Percentiles rank a stretch among this genome's conserved stretches.
Evolutionary conservation across 225 moss, liverwort and hornwort genomes (phyloP).

Genomic region (Sphagnum contortum): DNA sequence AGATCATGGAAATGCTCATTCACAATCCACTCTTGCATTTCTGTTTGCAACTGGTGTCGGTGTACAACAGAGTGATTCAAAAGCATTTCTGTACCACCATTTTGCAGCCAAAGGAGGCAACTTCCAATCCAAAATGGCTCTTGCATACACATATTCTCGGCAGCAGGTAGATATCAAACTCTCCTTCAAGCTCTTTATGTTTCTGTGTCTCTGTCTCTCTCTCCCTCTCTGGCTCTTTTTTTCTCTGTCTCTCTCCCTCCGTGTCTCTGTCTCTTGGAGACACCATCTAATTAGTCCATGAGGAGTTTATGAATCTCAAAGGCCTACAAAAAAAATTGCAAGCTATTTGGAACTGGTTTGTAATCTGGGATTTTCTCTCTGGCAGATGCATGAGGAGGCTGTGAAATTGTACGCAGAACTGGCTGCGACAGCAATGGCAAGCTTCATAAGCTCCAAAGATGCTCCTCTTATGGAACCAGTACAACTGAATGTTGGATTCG

Average conservation of each 20-base stretch:
- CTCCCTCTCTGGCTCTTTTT: too few relatives aligned
- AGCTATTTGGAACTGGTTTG: too few relatives aligned
- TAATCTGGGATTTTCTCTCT: conserved; percentile 4
- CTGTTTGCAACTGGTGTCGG: conserved; percentile 39
- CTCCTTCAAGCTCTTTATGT: too few relatives aligned
- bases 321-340: too few relatives aligned
- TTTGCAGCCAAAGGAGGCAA: conserved; percentile 57
- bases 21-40: conserved; percentile 61
- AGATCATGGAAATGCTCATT: conserved; percentile 41
- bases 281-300: too few relatives aligned
- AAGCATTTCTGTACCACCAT: conserved; percentile 50
- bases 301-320: too few relatives aligned
- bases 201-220: too few relatives aligned
- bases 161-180: conserved; percentile 28
- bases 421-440: conserved; percentile 53
- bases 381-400: conserved; percentile 61
- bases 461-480: conserved; percentile 55
- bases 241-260: too few relatives aligned
- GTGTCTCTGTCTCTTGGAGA: too few relatives aligned
- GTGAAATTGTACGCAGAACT: conserved; percentile 54
- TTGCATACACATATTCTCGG: conserved; percentile 59
- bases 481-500: conserved; percentile 53
- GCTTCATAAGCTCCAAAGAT: conserved; percentile 57
- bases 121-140: conserved; percentile 60
- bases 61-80: conserved; percentile 41